Evolutionary conservation across 2,329 filamentous ascomycete species (phyloP), one percentile per base, ranked within the genome.

Genomic region (Apiospora arundinis): DNA sequence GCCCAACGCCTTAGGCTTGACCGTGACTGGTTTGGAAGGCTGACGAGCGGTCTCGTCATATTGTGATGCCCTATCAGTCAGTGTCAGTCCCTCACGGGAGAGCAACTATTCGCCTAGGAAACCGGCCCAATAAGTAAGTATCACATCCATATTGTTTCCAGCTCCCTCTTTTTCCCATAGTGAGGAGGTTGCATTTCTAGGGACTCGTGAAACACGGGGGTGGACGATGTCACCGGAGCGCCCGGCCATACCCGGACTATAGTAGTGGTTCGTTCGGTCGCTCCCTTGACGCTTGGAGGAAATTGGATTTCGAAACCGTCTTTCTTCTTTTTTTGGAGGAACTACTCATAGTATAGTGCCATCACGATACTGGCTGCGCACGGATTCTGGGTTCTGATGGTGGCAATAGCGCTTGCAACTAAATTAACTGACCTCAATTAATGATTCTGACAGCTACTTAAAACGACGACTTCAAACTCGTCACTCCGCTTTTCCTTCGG

Each of bases 401-500:
- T 69, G 75, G 73, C 73, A 74, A 73, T 74, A 75, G 74, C 72
- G 74, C 69, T 74, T 76, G 70, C 73, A 67, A 72, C 73, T 74
- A 72, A 72, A 77, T 76, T 72, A 70, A 74, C 74, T 74, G 73
- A 70, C 32, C 28, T 63, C 32, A 32, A 63, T 63, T 63, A 63
- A 63, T 40, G 32, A 63, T 63, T 40, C 37, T 40, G 32, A 63
- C 56, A 63, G 56, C 28, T 40, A 63, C 32, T n/a, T 14, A 63
- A 63, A 63, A 37, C 32, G 32, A 63, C 56, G 32, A 63, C 56
- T 40, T 63, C 56, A 40, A 63, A 63, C 32, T 40, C 56, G 32
- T 40, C 32, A 32, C 66, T 68, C 66, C 66, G 66, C 66, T 63
- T 68, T 68, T 68, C 66, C 32, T 78, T 82, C 81, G 81, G 82